Evolutionary conservation across 768 basidiomycete species (phyloP).

Genomic region (Leccinum obscurum): DNA sequence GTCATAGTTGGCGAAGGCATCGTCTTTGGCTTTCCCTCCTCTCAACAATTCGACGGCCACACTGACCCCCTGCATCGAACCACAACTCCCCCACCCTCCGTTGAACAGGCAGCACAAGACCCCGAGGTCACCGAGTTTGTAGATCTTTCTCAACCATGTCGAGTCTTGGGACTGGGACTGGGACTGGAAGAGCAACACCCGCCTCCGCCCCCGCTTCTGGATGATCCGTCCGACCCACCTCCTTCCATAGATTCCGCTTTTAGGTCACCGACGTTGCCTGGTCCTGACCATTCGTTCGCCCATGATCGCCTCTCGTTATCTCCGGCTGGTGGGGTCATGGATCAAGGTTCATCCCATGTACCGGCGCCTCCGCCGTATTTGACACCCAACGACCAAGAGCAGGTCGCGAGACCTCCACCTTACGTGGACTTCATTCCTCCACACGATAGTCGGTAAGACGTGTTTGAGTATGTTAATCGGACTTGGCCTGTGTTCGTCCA

Average conservation of each 20-base stretch:
- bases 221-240: slow-evolving; percentile 86
- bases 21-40: slow-evolving; percentile 68
- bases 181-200: slow-evolving; percentile 54
- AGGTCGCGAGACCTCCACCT: slow-evolving; percentile 58
- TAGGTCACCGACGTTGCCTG: slow-evolving; percentile 36
- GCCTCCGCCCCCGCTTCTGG: slow-evolving; percentile 79
- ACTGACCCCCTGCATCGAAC: slow-evolving; percentile 63
- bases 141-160: slow-evolving; percentile 56
- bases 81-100: slow-evolving; percentile 70
- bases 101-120: slow-evolving; percentile 74
- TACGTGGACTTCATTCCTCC: slow-evolving; percentile 51
- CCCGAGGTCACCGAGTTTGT: slow-evolving; percentile 68
- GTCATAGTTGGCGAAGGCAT: slow-evolving; percentile 71
- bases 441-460: slow-evolving; percentile 13
- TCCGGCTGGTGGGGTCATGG: slow-evolving; percentile 33
- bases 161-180: slow-evolving; percentile 57
- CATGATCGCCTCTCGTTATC: slow-evolving; percentile 33
- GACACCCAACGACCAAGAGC: slow-evolving; percentile 50
- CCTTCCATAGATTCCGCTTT: slow-evolving; percentile 87
- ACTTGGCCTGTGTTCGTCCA: neutral
- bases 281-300: slow-evolving; percentile 29
- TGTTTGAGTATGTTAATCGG: neutral
- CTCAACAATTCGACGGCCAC: slow-evolving; percentile 82
- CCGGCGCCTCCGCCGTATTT: slow-evolving; percentile 82
- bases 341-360: slow-evolving; percentile 42